Percentiles rank a stretch among this genome's conserved stretches.
Evolutionary conservation across 2,329 filamentous ascomycete species (phyloP).

Genomic region (Penicillium sp.): DNA sequence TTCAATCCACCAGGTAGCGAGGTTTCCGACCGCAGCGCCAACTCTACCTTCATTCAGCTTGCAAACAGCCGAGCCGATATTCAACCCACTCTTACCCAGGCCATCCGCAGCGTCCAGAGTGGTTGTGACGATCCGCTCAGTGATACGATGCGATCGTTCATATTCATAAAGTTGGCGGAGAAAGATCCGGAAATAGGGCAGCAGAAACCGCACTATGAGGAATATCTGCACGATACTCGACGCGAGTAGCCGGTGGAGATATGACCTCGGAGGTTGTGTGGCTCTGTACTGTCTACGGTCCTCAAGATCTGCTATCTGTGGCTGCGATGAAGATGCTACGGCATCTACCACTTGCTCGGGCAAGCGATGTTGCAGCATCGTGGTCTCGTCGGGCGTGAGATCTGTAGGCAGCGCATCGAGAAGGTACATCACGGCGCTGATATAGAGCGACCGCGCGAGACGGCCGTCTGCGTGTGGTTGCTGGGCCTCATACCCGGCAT

Average conservation of each 20-base stretch:
- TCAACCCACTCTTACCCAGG: conserved; percentile 55
- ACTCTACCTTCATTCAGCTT: conserved; percentile 66
- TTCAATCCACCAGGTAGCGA: conserved; percentile 63
- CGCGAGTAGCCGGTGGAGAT: conserved; percentile 62
- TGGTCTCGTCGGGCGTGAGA: conserved; percentile 32
- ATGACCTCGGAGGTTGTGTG: conserved; percentile 37
- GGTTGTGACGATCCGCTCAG: conserved; percentile 57
- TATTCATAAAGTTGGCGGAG: conserved; percentile 59
- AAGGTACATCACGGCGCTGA: conserved; percentile 41
- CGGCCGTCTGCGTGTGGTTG: conserved; percentile 32
- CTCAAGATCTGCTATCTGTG: conserved; percentile 1
- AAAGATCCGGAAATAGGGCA: conserved; percentile 62
- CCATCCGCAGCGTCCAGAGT: conserved; percentile 56
- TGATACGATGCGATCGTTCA: conserved; percentile 68
- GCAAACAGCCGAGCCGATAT: conserved; percentile 57
- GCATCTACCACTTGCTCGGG: conserved; percentile 24
- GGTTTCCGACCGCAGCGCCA: conserved; percentile 59
- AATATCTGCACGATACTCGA: conserved; percentile 60
- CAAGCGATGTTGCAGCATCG: conserved; percentile 30
- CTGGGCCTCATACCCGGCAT: conserved; percentile 38
- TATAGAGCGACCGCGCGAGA: conserved; percentile 37
- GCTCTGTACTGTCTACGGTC: not conserved
- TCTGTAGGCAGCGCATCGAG: conserved; percentile 38
- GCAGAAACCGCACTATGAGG: conserved; percentile 59
- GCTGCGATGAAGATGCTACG: conserved; percentile 8